Evolutionary conservation across 148 eudicot genomes (phyloP), one percentile per base, ranked within the genome.

Genomic region (Vaccinium myrtillus): DNA sequence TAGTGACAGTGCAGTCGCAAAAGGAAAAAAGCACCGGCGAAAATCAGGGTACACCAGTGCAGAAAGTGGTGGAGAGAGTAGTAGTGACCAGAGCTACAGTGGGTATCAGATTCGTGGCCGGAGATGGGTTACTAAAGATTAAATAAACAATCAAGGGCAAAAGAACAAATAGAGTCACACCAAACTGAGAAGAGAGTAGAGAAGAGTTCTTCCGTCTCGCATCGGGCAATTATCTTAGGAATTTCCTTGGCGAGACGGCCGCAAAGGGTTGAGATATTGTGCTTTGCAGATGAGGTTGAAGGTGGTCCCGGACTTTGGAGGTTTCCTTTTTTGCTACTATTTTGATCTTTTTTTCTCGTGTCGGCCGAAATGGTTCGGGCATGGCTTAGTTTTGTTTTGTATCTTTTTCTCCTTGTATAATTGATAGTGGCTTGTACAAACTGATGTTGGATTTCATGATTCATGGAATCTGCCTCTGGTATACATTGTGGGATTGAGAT

Each of bases 61-160:
- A 61, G 99, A 94, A 88, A 97, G 99, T 84, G 99, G 99, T 19
- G 95, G 96, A n/a, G 99, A 97, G 88, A 97, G 98, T 87, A 95
- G 98, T 87, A 91, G 87, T 78, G 99, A 97, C 83, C 94, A 87
- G 83, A 92, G 85, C 81, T 94, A 87, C 81, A 88, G 94, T 82
- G 96, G 94, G 36, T 91, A 86, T 87, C 89, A 92, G 85, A 87
- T 90, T 77, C 95, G 88, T 83, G 99, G 99, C 63, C 93, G 88
- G 32, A 90, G 99, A 85, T 97, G 99, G 99, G 88, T 95, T 84
- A 88, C 93, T 54, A 97, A 95, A 85, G 99, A 97, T 11, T 97
- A 91, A 86, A 48, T 16, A 54, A 8, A 25, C 36, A 32, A 27
- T 69, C 43, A 12, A 67, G 16, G 30, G 51, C 32, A 53, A 69